Base-by-base conservation (phyloP, 73 alveolate species). In the Paramecium octaurelia region DNA sequence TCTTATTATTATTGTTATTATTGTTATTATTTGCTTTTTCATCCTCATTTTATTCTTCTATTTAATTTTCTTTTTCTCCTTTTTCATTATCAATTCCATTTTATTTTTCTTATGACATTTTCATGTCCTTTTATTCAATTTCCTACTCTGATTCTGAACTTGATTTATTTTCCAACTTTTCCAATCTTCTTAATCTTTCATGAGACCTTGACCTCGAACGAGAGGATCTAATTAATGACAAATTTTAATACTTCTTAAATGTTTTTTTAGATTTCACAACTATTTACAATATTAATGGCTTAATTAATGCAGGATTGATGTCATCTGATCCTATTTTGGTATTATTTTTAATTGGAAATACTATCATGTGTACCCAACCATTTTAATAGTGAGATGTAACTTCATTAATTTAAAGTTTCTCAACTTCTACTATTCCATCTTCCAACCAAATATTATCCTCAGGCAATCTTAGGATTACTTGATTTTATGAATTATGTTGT, bases 351-450 rank as follows among this genome's bases (percentile, higher is more conserved):
- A 80, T 80, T 43, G 91, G 91, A 44, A 20, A 80, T 36, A 80
- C 91, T 38, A 80, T 80, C 46, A 80, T 38, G 29, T 44, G 31
- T 23, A 80, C 36, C 91, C 91, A 80, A 20, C 91, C 91, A 80
- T 80, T 80, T 48, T 80, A 80, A 46, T 31, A 80, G 27, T 80
- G 91, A 24, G 91, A 80, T 80, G 91, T 80, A 21, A 80, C 91
- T 48, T 80, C 91, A 80, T 80, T 80, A 8, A 80, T 80, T 80
- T 80, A 43, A 0, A 80, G 29, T 80, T 80, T 80, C 8, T 80
- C 91, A n/a, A 80, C 31, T 18, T 42, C 36, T 2, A 34, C 46
- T 24, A 40, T 9, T 18, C 91, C 91, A 42, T 80, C 91, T 9
- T 40, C 54, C 11, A 43, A 80, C 73, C 73, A 80, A 18, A 80